These are phyloP conservation scores for Gilbertella persicaria DNA, from an alignment of 371 early-diverging fungal genomes.

Conservation along the genomic window DNA sequence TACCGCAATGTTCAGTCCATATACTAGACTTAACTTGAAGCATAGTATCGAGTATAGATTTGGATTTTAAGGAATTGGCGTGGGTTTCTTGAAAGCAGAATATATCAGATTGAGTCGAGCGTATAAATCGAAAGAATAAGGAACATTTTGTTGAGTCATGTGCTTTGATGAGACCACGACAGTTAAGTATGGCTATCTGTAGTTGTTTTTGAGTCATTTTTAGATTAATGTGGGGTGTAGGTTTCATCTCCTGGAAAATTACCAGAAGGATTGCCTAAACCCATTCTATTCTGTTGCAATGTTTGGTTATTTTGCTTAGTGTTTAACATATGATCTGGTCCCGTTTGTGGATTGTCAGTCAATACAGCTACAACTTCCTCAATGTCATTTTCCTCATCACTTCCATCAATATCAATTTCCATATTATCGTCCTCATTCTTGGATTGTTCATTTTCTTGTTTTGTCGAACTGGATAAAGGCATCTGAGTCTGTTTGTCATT, in stretches of 20 bases:
- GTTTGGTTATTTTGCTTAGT: no score
- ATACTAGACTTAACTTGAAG: not conserved
- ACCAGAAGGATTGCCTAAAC: not conserved
- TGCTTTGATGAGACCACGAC: slow-evolving; percentile 3
- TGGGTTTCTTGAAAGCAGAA: slow-evolving; percentile 10
- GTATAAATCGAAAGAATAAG: not conserved
- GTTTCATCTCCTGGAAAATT: not conserved
- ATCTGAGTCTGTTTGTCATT: no score
- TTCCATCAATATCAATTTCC: not conserved
- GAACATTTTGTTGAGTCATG: slow-evolving; percentile 1
- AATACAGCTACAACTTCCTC: not conserved
- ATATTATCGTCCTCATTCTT: not conserved
- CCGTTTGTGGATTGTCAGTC: not conserved
- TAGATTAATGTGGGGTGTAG: not conserved
- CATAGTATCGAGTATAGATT: not conserved
- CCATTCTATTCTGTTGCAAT: no score
- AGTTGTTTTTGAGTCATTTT: not conserved
- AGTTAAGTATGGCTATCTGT: slow-evolving; percentile 1
- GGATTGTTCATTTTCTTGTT: no score
- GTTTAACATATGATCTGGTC: not conserved
- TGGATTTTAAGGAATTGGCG: not conserved
- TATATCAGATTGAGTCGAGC: not conserved
- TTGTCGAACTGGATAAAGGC: no score
- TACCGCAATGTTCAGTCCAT: slow-evolving; percentile 7
- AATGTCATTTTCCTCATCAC: no score